Percentiles rank a stretch among this genome's conserved stretches.
Evolutionary conservation across 2,329 filamentous ascomycete genomes (phyloP).

Genomic region (Pseudogymnoascus sp.): DNA sequence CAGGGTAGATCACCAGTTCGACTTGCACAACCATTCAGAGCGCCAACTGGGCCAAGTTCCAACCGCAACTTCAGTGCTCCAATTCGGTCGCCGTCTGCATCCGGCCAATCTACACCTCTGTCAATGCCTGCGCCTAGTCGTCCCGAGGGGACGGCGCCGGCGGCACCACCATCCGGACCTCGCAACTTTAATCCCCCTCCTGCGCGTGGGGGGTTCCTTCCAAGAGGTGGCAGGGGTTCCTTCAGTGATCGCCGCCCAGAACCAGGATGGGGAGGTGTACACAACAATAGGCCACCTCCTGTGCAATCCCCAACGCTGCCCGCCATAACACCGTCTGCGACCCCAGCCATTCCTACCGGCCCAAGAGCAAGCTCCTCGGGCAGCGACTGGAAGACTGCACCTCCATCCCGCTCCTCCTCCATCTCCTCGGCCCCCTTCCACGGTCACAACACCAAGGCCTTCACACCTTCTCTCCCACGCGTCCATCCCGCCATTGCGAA

Average conservation of each 20-base stretch:
- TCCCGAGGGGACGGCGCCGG: constrained; percentile 16
- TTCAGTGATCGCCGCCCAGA: constrained; percentile 25
- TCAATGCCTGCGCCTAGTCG: constrained; percentile 17
- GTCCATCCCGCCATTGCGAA: constrained; percentile 27
- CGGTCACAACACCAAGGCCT: constrained; percentile 11
- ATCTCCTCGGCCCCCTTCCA: constrained; percentile 21
- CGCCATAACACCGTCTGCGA: constrained; percentile 13
- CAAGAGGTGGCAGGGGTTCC: constrained; percentile 23
- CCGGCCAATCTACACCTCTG: constrained; percentile 14
- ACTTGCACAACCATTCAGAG: constrained; percentile 23
- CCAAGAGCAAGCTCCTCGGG: constrained; percentile 21
- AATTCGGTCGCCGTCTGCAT: background rate
- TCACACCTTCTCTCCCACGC: constrained; percentile 14
- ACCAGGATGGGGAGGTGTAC: constrained; percentile 22
- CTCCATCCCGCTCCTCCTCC: constrained; percentile 21
- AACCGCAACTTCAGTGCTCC: constrained; percentile 23
- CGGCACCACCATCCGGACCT: constrained; percentile 27
- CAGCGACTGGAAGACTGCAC: constrained; percentile 22
- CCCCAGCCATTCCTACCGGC: constrained; percentile 20
- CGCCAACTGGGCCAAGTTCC: constrained; percentile 26
- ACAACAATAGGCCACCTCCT: constrained; percentile 19
- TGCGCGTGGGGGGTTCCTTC: constrained; percentile 18
- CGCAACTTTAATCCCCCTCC: constrained; percentile 24
- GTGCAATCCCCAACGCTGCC: constrained; percentile 22
- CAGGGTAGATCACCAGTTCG: constrained; percentile 25